Evolutionary conservation across 2,329 filamentous ascomycete genomes (phyloP).

Genomic region (Zymoseptoria brevis): DNA sequence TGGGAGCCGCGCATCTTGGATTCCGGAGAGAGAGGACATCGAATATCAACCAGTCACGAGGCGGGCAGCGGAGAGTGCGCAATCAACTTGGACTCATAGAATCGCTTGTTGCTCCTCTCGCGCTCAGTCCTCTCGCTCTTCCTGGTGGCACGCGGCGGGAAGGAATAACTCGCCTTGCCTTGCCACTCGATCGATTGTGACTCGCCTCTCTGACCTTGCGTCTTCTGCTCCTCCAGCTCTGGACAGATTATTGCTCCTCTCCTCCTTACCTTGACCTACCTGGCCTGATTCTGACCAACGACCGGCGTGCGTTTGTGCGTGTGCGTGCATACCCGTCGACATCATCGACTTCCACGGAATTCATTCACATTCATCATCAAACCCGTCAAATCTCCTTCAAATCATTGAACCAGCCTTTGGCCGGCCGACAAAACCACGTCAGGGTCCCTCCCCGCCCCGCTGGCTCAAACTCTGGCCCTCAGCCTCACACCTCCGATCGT

Average conservation of each 20-base stretch:
- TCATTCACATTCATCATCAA: too few relatives aligned
- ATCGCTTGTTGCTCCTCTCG: background rate
- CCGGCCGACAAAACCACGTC: background rate
- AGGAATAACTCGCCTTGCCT: background rate
- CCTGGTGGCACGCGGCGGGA: background rate
- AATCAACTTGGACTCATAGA: background rate
- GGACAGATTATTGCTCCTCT: background rate
- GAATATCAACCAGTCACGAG: background rate
- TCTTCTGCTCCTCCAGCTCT: background rate
- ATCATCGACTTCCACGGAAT: background rate
- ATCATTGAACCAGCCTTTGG: background rate
- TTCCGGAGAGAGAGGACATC: background rate
- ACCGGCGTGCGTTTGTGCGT: background rate
- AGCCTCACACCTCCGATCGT: background rate
- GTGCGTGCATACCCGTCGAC: background rate
- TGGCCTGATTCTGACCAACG: background rate
- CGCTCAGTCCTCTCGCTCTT: background rate
- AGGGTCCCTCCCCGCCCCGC: background rate
- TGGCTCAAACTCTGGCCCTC: background rate
- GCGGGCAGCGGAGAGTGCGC: background rate
- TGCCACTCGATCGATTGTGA: background rate
- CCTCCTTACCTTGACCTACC: background rate
- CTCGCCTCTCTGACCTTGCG: background rate
- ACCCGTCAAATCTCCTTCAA: background rate
- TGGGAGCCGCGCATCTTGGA: background rate